Conservation (phyloP, 352 stramenopile genomes). For the Pythium grandisporangium region DNA sequence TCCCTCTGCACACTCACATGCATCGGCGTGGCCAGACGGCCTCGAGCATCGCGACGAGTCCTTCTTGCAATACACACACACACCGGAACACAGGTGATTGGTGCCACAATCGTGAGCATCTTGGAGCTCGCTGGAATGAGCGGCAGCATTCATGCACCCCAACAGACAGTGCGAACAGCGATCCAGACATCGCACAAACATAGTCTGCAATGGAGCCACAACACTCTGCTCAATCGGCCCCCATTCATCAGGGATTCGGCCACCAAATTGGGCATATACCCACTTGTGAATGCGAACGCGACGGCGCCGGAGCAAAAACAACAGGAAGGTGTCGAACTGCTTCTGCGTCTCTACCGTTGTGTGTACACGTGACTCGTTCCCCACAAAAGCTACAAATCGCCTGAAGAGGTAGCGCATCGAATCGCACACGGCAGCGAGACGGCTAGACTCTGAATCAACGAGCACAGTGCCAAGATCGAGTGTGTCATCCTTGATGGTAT, state of each 20-base stretch:
- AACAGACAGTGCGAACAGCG: slow-evolving; percentile 39
- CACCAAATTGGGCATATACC: slow-evolving; percentile 27
- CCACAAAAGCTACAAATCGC: slow-evolving; percentile 3
- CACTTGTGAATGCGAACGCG: slow-evolving; percentile 34
- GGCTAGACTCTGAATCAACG: too few relatives aligned
- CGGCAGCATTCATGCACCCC: slow-evolving; percentile 50
- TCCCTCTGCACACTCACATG: slow-evolving; percentile 46
- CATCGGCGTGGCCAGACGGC: slow-evolving; percentile 50
- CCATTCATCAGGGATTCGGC: slow-evolving; percentile 34
- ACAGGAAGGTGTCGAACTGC: slow-evolving; percentile 49
- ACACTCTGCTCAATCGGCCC: slow-evolving; percentile 33
- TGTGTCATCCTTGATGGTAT: too few relatives aligned
- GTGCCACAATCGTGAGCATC: slow-evolving; percentile 38
- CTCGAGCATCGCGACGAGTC: slow-evolving; percentile 35
- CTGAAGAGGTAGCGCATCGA: too few relatives aligned
- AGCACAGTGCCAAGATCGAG: too few relatives aligned
- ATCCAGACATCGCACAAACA: slow-evolving; percentile 50
- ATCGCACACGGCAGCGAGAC: too few relatives aligned
- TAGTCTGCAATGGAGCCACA: slow-evolving; percentile 27
- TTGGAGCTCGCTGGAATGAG: slow-evolving; percentile 18
- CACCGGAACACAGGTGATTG: slow-evolving; percentile 27
- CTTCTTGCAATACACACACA: slow-evolving; percentile 39
- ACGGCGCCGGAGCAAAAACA: slow-evolving; percentile 47
- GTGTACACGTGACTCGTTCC: slow-evolving; percentile 13
- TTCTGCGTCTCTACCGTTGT: too few relatives aligned